phyloP scores from a whole-genome alignment of 116 monocot species.

The Phalaenopsis hybrid region DNA sequence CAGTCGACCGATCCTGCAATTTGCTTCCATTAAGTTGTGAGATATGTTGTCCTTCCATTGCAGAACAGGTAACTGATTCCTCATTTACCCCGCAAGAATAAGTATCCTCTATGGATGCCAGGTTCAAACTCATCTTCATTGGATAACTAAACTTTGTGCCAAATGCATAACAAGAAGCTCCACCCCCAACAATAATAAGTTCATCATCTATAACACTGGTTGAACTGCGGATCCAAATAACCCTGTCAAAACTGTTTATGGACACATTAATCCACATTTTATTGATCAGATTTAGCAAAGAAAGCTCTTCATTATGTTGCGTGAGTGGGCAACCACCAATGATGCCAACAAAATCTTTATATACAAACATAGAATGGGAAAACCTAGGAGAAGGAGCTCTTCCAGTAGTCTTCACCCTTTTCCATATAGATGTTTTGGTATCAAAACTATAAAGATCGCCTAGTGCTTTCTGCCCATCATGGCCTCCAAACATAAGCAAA shows the following conservation, averaged over 20 bases:
- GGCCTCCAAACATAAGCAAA: conserved; percentile 83
- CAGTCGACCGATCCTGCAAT: not conserved
- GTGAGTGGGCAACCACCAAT: conserved; percentile 77
- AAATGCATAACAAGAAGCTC: conserved; percentile 97
- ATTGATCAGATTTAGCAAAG: conserved; percentile 48
- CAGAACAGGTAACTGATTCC: not conserved
- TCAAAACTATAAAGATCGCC: conserved; percentile 78
- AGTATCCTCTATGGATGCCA: conserved; percentile 6
- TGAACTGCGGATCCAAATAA: conserved; percentile 75
- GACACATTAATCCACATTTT: conserved; percentile 46
- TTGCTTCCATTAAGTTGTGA: not conserved
- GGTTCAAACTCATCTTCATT: conserved; percentile 53
- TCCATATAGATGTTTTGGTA: conserved; percentile 43
- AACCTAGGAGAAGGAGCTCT: conserved; percentile 71
- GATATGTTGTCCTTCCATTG: not conserved
- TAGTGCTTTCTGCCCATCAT: conserved; percentile 71
- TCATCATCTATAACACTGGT: conserved; percentile 51
- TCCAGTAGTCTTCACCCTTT: conserved; percentile 41
- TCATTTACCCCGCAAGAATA: conserved; percentile 7
- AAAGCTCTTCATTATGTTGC: conserved; percentile 44
- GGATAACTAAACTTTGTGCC: conserved; percentile 80
- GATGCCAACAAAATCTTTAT: conserved; percentile 71
- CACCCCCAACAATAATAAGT: conserved; percentile 82
- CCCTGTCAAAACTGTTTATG: conserved; percentile 41
- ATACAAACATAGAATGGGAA: conserved; percentile 88